Conservation (phyloP, 1,139 yeast genomes). For the Suhomyces wounanorum region DNA sequence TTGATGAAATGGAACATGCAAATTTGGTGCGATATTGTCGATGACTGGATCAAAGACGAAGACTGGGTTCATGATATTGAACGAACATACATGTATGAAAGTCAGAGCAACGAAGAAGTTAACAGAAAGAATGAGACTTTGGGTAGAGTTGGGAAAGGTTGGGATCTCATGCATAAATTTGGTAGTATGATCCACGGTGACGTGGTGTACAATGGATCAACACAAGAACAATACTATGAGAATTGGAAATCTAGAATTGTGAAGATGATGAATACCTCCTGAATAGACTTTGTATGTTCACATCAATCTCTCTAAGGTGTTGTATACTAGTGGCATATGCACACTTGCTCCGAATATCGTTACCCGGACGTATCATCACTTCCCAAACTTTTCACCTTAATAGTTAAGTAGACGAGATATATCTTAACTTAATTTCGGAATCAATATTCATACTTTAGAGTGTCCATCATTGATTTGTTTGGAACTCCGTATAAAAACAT, state of each 20-base stretch:
- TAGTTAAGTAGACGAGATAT: constrained; percentile 7
- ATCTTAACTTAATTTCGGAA: neutral
- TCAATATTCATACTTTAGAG: neutral
- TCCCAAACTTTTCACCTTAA: constrained; percentile 10
- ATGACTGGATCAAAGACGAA: constrained; percentile 53
- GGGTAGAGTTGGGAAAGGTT: constrained; percentile 37
- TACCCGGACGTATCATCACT: constrained; percentile 12
- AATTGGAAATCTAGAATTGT: constrained; percentile 30
- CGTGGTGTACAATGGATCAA: constrained; percentile 27
- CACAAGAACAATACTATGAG: constrained; percentile 34
- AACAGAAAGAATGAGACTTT: constrained; percentile 25
- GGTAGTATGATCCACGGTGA: constrained; percentile 44
- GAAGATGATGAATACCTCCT: constrained; percentile 3
- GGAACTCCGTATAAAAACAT: neutral
- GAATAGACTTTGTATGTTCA: neutral
- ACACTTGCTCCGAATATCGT: neutral
- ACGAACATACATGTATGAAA: constrained; percentile 38
- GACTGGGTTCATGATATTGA: constrained; percentile 57
- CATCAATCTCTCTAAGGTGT: neutral
- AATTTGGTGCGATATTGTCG: constrained; percentile 55
- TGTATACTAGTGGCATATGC: neutral
- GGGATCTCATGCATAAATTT: constrained; percentile 32
- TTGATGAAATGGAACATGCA: constrained; percentile 48
- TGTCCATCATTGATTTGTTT: constrained; percentile 3
- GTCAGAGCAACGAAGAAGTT: constrained; percentile 22